Evolutionary conservation across 441 rosid genomes (phyloP), one percentile per base, ranked within the genome.

Genomic region (Bocquillonia castaneifolia): DNA sequence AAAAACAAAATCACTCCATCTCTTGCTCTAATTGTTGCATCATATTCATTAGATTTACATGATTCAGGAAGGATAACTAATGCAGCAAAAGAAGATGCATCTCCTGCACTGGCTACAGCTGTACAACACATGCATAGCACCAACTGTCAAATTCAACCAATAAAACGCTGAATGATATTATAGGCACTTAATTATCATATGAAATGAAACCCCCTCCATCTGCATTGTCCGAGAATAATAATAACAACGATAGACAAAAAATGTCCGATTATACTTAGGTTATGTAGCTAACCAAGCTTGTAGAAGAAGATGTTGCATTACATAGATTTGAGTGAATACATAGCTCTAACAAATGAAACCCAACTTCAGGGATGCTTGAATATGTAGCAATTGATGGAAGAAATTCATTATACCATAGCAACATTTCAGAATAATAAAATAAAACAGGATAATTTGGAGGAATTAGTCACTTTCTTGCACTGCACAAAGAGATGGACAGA

Each of bases 1-100:
- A 84, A 90, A 71, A 90, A 79, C 73, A 90, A 81, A 75, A 88
- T 82, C 20, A 78, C 66, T 14, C 89, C 93, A 75, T 88, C 88
- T 77, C 81, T 82, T 74, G 78, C 85, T 12, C 72, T 73, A 64
- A 80, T 58, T 54, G 72, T 70, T 56, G 75, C 81, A 53, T 75
- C 74, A 34, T 79, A 78, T 54, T 76, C 67, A 44, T 54, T 36
- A 44, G 37, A 69, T 59, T 69, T 80, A 37, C 67, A 76, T 15
- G 76, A 63, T 74, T 79, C 71, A 18, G 92, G 87, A 70, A 85
- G 82, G 63, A 83, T 72, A 44, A 73, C 88, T 56, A 88, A 82
- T 72, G 71, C 96, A 55, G 91, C 94, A 77, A 90, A 86, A 48
- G 59, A 58, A n/a, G 89, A 82, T 50, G 66, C 73, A 68, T 80